Conservation (phyloP, 441 rosid species). For the Euphorbia schlechtendalii region DNA sequence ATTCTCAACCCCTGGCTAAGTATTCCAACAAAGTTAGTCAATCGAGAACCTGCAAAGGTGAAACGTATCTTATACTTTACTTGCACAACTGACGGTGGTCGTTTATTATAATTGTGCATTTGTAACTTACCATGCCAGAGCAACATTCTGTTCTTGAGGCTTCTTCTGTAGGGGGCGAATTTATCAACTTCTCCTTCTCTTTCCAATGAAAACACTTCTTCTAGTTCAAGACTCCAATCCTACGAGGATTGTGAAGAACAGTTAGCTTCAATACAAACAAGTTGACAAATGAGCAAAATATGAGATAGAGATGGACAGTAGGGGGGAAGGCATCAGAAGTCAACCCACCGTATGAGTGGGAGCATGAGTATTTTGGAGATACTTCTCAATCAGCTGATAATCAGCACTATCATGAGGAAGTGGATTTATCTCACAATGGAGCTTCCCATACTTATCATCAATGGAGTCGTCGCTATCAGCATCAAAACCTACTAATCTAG, state of each 20-base stretch:
- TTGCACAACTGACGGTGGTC: neutral
- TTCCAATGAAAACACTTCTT: constrained; percentile 87
- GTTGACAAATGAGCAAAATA: neutral
- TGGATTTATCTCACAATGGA: constrained; percentile 56
- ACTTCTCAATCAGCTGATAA: constrained; percentile 64
- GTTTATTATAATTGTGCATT: neutral
- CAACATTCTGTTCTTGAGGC: constrained; percentile 82
- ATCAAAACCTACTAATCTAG: constrained; percentile 95
- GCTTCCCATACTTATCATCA: constrained; percentile 79
- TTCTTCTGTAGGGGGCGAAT: constrained; percentile 58
- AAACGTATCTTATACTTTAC: constrained; percentile 7
- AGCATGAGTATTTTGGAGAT: constrained; percentile 84
- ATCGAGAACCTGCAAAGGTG: constrained; percentile 67
- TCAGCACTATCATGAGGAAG: constrained; percentile 85
- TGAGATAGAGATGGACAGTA: neutral
- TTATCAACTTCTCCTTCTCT: constrained; percentile 87
- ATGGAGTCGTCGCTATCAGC: constrained; percentile 63
- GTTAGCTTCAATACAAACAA: constrained; percentile 2
- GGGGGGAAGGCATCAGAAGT: constrained; percentile 5
- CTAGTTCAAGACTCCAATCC: constrained; percentile 96
- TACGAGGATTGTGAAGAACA: constrained; percentile 25
- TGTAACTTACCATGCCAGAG: constrained; percentile 78
- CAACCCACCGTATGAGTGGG: constrained; percentile 82
- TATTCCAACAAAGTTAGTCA: constrained; percentile 95
- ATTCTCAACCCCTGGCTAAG: constrained; percentile 96